Conservation (phyloP, 2,329 filamentous ascomycete genomes). For the Trichoderma koningii region DNA sequence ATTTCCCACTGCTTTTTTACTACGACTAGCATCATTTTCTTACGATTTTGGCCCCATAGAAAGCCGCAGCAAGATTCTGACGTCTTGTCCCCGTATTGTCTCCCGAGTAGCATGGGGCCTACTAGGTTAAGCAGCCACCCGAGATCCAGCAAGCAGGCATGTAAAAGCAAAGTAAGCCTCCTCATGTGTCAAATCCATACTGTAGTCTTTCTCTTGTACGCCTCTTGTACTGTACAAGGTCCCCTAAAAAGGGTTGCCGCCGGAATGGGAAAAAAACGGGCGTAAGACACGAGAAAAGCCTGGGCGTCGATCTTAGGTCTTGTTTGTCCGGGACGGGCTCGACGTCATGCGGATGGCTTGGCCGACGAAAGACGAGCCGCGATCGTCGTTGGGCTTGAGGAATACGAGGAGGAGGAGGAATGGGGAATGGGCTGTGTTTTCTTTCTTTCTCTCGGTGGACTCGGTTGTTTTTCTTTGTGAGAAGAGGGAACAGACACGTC, state of each 20-base stretch:
- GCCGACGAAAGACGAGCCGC: slow-evolving; percentile 11
- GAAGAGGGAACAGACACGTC: too few species aligned
- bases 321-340: neutral
- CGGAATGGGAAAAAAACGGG: neutral
- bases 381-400: slow-evolving; percentile 5
- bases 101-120: neutral
- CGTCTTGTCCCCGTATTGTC: slow-evolving; percentile 13
- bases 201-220: neutral
- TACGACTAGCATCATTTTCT: too few species aligned
- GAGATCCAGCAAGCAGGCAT: neutral
- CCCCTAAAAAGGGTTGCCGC: neutral
- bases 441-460: too few species aligned
- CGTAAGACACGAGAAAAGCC: slow-evolving; percentile 15
- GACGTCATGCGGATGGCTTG: slow-evolving; percentile 15
- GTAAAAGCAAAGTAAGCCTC: too few species aligned
- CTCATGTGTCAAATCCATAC: neutral
- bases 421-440: too few species aligned
- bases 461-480: too few species aligned
- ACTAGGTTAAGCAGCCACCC: slow-evolving; percentile 22
- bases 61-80: slow-evolving; percentile 14
- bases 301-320: neutral
- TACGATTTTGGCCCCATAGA: neutral
- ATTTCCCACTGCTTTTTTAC: neutral
- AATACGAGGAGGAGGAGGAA: neutral
- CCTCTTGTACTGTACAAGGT: neutral